Evolutionary conservation across 2,329 filamentous ascomycete genomes (phyloP), one percentile per base, ranked within the genome.

Genomic region (Lachnellula subtilissima): DNA sequence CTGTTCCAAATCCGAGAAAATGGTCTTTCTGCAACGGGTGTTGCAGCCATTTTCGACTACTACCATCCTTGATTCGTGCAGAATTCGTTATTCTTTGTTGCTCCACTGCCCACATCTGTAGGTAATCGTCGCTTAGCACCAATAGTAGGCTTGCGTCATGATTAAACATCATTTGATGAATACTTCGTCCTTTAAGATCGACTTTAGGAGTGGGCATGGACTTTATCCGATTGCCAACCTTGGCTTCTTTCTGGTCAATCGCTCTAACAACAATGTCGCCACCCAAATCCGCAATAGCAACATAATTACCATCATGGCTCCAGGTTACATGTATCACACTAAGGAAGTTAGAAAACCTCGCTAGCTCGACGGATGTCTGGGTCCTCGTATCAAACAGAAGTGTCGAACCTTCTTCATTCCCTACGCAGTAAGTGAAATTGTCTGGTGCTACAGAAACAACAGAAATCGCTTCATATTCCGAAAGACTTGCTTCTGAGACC

Each of bases 341-440:
- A 5, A 54, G 28, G 22, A 39, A 48, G 36, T 40, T 48, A 6
- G 8, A 17, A 17, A 40, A 40, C 5, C 36, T 19, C 14, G 32
- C 47, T n/a, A 47, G 46, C 45, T 46, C 47, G 39, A 51, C 39
- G 28, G 14, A 17, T 6, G 39, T 37, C 9, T 35, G 23, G 15
- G 48, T 54, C 11, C 35, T 28, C 11, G 28, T n/a, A 17, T 54
- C 36, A 15, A 28, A 42, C 11, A 54, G 23, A 15, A 35, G 28
- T 8, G 54, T 15, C 17, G 28, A 35, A n/a, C 54, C 54, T 43
- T 49, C 50, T 32, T 56, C 46, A 25, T 56, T 56, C 25, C 54
- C 54, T 25, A 36, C 43, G 15, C 47, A 54, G 22, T 54, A 54
- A 28, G 35, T 35, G 28, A 9, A 32, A 8, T 42, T 22, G 6